Evolutionary conservation across 192 early-diverging fungal genomes (phyloP).

Genomic region (Backusella luteola): DNA sequence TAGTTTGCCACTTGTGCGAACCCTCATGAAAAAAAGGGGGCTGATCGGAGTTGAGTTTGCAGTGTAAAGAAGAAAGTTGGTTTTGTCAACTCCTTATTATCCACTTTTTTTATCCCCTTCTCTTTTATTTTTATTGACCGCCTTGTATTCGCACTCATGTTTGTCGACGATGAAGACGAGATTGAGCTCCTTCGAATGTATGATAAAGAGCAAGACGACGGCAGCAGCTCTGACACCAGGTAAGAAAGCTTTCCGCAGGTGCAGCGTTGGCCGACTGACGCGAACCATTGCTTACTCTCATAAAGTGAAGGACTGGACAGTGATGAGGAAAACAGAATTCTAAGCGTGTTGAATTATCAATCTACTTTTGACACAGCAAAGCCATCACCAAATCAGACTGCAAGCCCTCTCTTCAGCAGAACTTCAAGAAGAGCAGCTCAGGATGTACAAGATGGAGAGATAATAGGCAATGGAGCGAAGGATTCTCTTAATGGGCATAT

Average conservation of each 20-base stretch:
- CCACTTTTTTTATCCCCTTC: not conserved
- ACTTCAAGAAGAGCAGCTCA: not conserved
- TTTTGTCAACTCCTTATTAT: not conserved
- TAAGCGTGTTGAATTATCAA: conserved; percentile 5
- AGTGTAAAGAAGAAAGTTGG: no score
- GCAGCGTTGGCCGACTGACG: not conserved
- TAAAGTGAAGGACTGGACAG: not conserved
- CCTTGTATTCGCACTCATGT: not conserved
- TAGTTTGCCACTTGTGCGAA: no score
- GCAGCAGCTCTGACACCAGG: not conserved
- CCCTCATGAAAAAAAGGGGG: no score
- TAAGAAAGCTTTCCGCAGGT: not conserved
- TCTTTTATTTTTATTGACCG: not conserved
- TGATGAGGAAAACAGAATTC: not conserved
- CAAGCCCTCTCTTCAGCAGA: not conserved
- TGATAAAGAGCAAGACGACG: not conserved
- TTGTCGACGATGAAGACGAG: not conserved
- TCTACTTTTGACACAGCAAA: not conserved
- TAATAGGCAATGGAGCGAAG: not conserved
- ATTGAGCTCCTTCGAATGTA: not conserved
- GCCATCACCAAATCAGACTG: not conserved
- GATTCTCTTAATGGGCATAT: not conserved
- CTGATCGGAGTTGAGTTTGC: no score
- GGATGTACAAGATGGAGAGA: not conserved
- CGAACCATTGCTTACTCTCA: not conserved